phyloP scores from a whole-genome alignment of 2,329 filamentous ascomycete species.

The Raffaelea albimanens region DNA sequence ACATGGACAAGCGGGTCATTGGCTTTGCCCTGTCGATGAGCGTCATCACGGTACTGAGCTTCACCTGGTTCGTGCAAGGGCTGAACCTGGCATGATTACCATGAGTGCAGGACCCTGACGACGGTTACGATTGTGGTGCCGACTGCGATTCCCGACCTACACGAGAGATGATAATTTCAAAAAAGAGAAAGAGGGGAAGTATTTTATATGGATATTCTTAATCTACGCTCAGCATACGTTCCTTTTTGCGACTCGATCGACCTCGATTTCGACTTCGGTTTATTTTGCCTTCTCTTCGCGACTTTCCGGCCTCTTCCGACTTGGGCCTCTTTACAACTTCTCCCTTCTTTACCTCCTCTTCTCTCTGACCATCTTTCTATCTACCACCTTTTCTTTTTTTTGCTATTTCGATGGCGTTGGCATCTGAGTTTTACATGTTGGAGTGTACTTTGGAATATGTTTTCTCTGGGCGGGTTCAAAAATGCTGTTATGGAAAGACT shows the following conservation, averaged over 20 bases:
- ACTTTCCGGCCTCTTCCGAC: too few species aligned
- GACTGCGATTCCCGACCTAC: too few species aligned
- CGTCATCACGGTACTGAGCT: conserved; percentile 46
- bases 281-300: too few species aligned
- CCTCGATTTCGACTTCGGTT: too few species aligned
- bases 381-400: too few species aligned
- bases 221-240: neutral
- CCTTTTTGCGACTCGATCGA: neutral
- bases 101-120: conserved; percentile 11
- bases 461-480: neutral
- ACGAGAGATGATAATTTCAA: too few species aligned
- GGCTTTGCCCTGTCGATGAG: conserved; percentile 45
- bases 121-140: too few species aligned
- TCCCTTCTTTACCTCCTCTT: neutral
- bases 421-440: neutral
- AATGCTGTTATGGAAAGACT: too few species aligned
- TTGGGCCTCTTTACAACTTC: too few species aligned
- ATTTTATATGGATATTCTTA: neutral
- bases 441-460: neutral
- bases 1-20: conserved; percentile 36
- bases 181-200: neutral
- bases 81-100: conserved; percentile 18
- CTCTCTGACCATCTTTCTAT: neutral
- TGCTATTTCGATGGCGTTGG: neutral
- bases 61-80: conserved; percentile 55